Evolutionary conservation across 2,329 filamentous ascomycete genomes (phyloP).

Genomic region (Tolypocladium nubicola): DNA sequence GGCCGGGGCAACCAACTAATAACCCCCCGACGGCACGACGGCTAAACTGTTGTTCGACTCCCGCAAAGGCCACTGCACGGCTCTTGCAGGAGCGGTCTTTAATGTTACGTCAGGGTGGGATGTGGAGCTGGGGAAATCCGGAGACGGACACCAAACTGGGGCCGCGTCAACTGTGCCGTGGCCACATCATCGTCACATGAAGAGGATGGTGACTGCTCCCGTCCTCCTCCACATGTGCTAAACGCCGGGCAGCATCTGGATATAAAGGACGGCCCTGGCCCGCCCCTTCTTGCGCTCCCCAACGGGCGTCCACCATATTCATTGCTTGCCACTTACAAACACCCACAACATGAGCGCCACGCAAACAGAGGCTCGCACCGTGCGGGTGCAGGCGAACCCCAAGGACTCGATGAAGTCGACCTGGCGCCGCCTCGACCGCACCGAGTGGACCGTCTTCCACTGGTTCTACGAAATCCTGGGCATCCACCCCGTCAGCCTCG

Average conservation of each 20-base stretch:
- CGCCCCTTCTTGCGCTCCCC: not conserved
- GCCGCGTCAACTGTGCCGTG: not conserved
- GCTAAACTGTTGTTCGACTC: not conserved
- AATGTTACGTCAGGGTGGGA: too few relatives aligned
- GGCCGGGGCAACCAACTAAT: not conserved
- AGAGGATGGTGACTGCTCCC: not conserved
- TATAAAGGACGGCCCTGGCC: not conserved
- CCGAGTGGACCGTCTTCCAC: conserved; percentile 20
- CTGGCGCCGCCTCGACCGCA: conserved; percentile 16
- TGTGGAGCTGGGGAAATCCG: not conserved
- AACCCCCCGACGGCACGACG: not conserved
- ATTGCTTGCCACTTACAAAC: not conserved
- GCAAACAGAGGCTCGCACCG: not conserved
- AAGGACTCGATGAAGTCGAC: conserved; percentile 30
- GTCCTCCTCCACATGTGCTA: not conserved
- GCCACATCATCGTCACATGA: not conserved
- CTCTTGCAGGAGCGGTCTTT: not conserved
- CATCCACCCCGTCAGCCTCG: not conserved
- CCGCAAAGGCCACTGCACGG: not conserved
- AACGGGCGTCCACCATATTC: not conserved
- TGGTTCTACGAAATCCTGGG: conserved; percentile 17
- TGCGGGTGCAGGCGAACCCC: not conserved
- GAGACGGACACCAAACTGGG: not conserved
- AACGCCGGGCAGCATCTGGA: not conserved
- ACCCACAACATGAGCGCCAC: not conserved